phyloP scores from a whole-genome alignment of 768 basidiomycete species.

The Boletus reticuloceps region DNA sequence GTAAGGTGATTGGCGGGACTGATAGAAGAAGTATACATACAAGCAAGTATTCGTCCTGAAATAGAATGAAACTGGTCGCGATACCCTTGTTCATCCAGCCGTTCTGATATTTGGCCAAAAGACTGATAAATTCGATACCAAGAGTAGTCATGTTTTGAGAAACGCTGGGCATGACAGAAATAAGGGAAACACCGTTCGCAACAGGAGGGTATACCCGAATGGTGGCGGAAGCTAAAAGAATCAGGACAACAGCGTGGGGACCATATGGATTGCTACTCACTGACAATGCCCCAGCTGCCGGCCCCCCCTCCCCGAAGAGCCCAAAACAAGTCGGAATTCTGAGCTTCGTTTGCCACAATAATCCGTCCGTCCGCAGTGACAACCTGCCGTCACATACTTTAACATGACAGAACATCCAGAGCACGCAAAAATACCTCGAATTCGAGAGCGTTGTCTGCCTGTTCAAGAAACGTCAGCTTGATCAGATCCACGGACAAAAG shows the following conservation, averaged over 20 bases:
- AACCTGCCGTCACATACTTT: constrained; percentile 13
- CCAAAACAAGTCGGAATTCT: constrained; percentile 51
- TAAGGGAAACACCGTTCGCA: background rate
- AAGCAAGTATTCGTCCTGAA: background rate
- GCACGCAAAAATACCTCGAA: constrained; percentile 24
- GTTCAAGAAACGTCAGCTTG: background rate
- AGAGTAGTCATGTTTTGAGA: background rate
- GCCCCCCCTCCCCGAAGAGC: constrained; percentile 53
- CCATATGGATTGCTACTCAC: constrained; percentile 7
- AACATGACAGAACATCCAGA: background rate
- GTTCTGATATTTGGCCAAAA: background rate
- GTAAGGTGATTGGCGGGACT: background rate
- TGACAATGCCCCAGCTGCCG: constrained; percentile 49
- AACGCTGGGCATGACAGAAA: background rate
- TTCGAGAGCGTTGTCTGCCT: constrained; percentile 48
- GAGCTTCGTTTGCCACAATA: constrained; percentile 38
- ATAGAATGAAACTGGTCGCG: background rate
- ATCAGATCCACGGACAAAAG: background rate
- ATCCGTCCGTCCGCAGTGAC: constrained; percentile 42
- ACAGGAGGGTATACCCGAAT: constrained; percentile 8
- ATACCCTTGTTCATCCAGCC: background rate
- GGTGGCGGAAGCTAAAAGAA: constrained; percentile 16
- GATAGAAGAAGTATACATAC: constrained; percentile 5
- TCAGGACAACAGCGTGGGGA: background rate
- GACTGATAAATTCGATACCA: background rate